Base-by-base conservation (phyloP, 768 basidiomycete genomes). In the Boletus subcaerulescens region DNA sequence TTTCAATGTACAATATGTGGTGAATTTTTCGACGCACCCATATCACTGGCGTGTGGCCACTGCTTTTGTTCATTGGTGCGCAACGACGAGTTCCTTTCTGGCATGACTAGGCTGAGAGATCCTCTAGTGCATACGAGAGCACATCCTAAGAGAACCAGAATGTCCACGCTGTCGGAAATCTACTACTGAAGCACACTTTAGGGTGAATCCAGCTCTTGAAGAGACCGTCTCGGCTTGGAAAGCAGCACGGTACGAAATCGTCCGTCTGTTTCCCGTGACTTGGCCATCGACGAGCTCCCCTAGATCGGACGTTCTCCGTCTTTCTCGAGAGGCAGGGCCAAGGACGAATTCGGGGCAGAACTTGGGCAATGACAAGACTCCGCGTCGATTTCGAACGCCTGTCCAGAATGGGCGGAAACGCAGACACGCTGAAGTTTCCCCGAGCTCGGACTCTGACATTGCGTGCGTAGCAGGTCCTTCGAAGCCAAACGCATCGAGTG, bases 51-150 rank as follows among this genome's bases (percentile, higher is more conserved):
- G 6, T 93, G 91, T 64, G 91, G 89, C 1, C 91, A 93, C 63
- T 86, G 83, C 45, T 93, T 92, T 66, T 93, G 91, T 72, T 90
- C 88, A 14, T 65, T 80, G 63, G 89, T 90, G 58, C 61, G 85
- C 65, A 40, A 45, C 40, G 36, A 35, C 12, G n/a, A 22, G 24
- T 20, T n/a, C 3, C 20, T 33, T 18, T 53, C 24, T 35, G 59
- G 35, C 45, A 13, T 41, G 45, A 24, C 12, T 36, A 17, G 11
- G 26, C 55, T 66, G 47, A 59, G 32, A 49, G 36, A 33, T 47
- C 44, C 20, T 33, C 38, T 54, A 93, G 91, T 93, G 91, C 65
- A 82, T 92, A 50, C 77, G 91, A 45, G 73, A 79, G 20, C 76
- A 80, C 5, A 67, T 91, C 29, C 62, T 74, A 7, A 74, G 67